A percentile compares a stretch with the other conserved stretches of the same genome.
phyloP scores from a whole-genome alignment of 805 yeast species.

The Danielia oregonensis region DNA sequence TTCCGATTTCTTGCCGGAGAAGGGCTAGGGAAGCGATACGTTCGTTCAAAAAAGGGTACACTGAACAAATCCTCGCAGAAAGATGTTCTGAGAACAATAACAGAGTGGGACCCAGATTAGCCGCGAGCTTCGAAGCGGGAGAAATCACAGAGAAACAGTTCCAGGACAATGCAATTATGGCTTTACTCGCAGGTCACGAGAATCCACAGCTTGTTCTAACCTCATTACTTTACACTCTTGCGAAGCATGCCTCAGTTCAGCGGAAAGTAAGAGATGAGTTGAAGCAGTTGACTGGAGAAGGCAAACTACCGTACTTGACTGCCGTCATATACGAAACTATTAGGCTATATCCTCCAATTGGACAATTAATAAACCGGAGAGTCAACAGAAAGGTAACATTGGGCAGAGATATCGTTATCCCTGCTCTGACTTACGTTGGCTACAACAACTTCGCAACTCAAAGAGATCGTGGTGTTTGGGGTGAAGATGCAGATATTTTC shows the following conservation, averaged over 20 bases:
- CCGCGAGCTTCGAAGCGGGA: conserved; percentile 35
- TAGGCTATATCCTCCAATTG: conserved; percentile 53
- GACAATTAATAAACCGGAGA: conserved; percentile 50
- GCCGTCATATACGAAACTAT: conserved; percentile 44
- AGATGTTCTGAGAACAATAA: conserved; percentile 33
- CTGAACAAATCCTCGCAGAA: conserved; percentile 19
- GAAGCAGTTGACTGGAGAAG: background rate
- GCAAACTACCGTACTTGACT: conserved; percentile 21
- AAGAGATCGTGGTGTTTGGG: conserved; percentile 45
- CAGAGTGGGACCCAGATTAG: conserved; percentile 24
- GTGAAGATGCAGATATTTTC: conserved; percentile 39
- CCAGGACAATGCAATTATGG: conserved; percentile 50
- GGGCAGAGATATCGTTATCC: conserved; percentile 42
- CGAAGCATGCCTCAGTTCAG: conserved; percentile 39
- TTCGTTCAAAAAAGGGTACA: conserved; percentile 18
- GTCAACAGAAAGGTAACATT: conserved; percentile 36
- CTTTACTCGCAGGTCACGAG: conserved; percentile 62
- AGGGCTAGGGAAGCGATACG: conserved; percentile 37
- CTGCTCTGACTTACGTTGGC: conserved; percentile 51
- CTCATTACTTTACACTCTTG: conserved; percentile 44
- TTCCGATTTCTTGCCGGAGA: conserved; percentile 46
- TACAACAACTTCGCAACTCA: conserved; percentile 53
- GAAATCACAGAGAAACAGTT: conserved; percentile 44
- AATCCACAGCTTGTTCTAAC: conserved; percentile 53
- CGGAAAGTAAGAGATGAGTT: conserved; percentile 21